These are phyloP conservation scores for Phytophthora boehmeriae DNA, from an alignment of 352 stramenopile genomes.

Conservation along the genomic window DNA sequence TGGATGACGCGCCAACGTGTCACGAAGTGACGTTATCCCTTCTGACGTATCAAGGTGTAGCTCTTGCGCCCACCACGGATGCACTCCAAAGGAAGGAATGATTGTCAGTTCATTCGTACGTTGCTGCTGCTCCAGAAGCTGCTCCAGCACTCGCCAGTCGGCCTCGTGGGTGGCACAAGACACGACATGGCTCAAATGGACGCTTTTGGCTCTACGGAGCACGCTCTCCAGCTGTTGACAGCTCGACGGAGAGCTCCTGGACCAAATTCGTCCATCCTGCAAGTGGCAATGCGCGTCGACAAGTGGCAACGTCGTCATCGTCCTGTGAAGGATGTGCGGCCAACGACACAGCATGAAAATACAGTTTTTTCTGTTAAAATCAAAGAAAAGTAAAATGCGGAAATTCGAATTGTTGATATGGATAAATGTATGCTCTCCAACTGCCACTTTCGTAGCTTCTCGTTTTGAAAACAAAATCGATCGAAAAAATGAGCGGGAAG, in stretches of 20 bases:
- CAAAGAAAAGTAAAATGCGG: background rate
- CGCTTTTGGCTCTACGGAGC: constrained; percentile 36
- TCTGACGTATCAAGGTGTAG: constrained; percentile 24
- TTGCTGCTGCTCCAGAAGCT: constrained; percentile 30
- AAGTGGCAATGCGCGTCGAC: constrained; percentile 81
- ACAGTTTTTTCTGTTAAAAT: background rate
- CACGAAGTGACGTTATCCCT: constrained; percentile 36
- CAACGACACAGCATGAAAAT: constrained; percentile 1
- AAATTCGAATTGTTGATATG: background rate
- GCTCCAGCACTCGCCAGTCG: constrained; percentile 63
- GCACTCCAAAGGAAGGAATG: constrained; percentile 67
- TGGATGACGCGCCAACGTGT: constrained; percentile 44
- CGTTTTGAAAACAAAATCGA: constrained; percentile 3
- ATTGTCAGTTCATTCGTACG: constrained; percentile 26
- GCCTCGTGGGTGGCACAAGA: constrained; percentile 68
- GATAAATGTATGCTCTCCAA: background rate
- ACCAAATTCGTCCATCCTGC: constrained; percentile 53
- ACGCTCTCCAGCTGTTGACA: constrained; percentile 35
- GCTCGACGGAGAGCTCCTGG: constrained; percentile 16
- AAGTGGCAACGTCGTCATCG: constrained; percentile 27
- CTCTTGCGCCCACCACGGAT: constrained; percentile 73
- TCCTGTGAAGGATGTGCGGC: constrained; percentile 8
- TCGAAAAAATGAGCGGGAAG: constrained; percentile 29
- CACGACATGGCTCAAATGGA: constrained; percentile 54
- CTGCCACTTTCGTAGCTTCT: background rate